Evolutionary conservation across 352 stramenopile species (phyloP), one percentile per base, ranked within the genome.

Genomic region (Pythium oligandrum): DNA sequence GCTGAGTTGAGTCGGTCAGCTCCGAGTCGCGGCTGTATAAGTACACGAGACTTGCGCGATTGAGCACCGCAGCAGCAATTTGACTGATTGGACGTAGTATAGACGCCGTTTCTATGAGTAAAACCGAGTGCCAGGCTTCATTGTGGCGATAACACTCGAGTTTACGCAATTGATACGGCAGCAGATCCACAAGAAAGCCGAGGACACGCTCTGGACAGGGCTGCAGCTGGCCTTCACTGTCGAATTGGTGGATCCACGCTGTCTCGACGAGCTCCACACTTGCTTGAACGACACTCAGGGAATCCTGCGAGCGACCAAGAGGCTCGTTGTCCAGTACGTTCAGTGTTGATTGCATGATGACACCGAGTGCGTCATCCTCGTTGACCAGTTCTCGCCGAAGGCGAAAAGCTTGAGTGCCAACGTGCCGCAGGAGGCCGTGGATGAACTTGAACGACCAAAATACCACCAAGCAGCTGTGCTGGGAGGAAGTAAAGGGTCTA

Each of bases 181-280:
- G 44, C 10, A 48, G 17, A 26, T 52, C 40, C 1, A 36, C 17
- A 4, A 57, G 17, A 7, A 30, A 50, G 2, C 33, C n/a, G 3
- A 64, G 12, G 5, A 59, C 51, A 2, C 38, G 30, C 1, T 11
- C 6, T 9, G 26, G 26, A 10, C n/a, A 35, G 3, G 39, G 46
- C 3, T 49, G n/a, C 2, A 64, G 31, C 26, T 37, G 40, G 1
- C 57, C 57, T 34, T 64, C 57, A 0, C 53, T 12, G 40, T 55
- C 46, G 26, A 56, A 64, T 3, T 46, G 45, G 39, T 59, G 45
- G 4, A 64, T 51, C 51, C 51, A 64, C 17, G 59, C 57, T 3
- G 36, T 11, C 35, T 53, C 51, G 4, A 64, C 2, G 3, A 58
- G 33, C 7, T 64, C 47, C 0, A 59, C 12, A 6, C 39, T 42